These are phyloP conservation scores for Monosporascus ibericus DNA, from an alignment of 2,329 filamentous ascomycete genomes.

Conservation along the genomic window DNA sequence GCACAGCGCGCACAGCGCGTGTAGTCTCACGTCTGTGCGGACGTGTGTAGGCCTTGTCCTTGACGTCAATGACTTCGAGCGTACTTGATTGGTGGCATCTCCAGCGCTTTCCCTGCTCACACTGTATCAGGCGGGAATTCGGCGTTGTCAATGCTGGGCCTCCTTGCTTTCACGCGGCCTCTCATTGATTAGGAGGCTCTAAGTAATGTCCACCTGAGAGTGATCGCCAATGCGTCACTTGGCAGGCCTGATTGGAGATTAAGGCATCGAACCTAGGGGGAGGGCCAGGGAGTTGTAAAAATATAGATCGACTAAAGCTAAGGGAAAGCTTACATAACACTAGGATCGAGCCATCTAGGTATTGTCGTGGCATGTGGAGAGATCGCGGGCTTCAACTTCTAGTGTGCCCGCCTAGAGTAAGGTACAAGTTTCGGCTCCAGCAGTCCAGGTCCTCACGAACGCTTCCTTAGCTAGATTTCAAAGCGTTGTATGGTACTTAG, in stretches of 20 bases:
- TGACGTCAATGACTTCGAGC: constrained; percentile 15
- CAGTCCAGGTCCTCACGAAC: too few relatives aligned
- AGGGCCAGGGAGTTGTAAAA: background rate
- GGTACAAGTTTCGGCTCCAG: background rate
- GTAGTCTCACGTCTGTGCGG: too few relatives aligned
- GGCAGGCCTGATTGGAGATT: background rate
- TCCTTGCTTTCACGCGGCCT: too few relatives aligned
- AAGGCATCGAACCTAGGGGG: background rate
- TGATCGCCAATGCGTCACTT: background rate
- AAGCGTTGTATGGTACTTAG: too few relatives aligned
- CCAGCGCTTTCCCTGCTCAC: background rate
- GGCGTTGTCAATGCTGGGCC: too few relatives aligned
- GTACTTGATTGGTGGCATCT: background rate
- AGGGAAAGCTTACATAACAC: background rate
- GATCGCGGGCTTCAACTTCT: too few relatives aligned
- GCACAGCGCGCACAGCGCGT: background rate
- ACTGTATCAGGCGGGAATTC: background rate
- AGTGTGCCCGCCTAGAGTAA: background rate
- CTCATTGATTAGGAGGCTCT: too few relatives aligned
- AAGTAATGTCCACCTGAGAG: too few relatives aligned
- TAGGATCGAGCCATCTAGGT: too few relatives aligned
- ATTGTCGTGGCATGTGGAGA: too few relatives aligned
- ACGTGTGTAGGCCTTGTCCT: background rate
- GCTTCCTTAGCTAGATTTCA: too few relatives aligned
- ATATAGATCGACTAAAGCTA: background rate